Base-by-base conservation (phyloP, 108 stramenopile species). In the Skeletonema tropicum region DNA sequence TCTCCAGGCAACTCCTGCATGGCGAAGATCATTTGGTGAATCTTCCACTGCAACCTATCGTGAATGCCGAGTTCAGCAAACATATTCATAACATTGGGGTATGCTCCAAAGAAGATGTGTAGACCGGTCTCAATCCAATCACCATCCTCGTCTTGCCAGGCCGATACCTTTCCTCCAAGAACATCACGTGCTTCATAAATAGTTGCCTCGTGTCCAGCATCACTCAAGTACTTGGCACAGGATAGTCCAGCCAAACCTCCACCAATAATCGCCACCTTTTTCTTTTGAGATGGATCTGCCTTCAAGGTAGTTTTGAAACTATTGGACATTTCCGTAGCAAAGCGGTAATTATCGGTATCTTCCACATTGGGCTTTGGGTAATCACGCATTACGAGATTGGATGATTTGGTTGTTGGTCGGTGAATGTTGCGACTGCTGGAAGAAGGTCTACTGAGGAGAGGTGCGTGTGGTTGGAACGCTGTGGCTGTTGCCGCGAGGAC, bases 21-120 rank as follows among this genome's bases (percentile, higher is more conserved):
- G 49, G 98, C 98, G 68, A 98, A 97, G 60, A 98, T 97, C 97
- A 98, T 97, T 72, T 96, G 92, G 79, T 98, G 98, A 30, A 96
- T 93, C 84, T 98, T 98, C 98, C 98, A 98, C 74, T 98, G 98
- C 71, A 98, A 79, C 36, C 96, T 91, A 76, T 98, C 98, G 19
- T 97, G 92, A 67, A 98, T 97, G 62, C 80, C 91, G 3, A 98
- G 86, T 60, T 81, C 48, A 19, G 19, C 85, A 57, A 92, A 92
- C 79, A 92, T 73, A 39, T 85, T 83, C 87, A 92, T 94, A 25
- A 91, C 90, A 79, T 92, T 94, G 35, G 93, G 90, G 65, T 94
- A 94, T 21, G 93, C 91, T 0, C 91, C 91, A 66, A 92, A 92
- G 77, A 94, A 92, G 42, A 94, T 91, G 75, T 92, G 93, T 10